Conservation (phyloP, 2,329 filamentous ascomycete species). For the Metarhizium sp. region DNA sequence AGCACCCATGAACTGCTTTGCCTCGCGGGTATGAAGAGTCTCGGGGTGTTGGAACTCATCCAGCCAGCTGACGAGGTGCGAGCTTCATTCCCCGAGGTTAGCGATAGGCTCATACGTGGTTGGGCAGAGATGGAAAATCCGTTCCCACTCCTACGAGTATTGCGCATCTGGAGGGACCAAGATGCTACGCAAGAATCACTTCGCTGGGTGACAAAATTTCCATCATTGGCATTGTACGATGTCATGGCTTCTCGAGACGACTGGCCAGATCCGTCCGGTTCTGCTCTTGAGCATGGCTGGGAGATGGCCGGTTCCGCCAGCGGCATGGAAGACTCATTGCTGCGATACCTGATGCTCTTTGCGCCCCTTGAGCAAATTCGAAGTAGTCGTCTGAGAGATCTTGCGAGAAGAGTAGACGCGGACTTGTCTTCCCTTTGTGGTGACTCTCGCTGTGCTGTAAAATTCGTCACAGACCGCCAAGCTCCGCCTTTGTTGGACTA, state of each 20-base stretch:
- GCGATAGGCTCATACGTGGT: conserved; percentile 34
- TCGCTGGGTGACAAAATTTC: conserved; percentile 31
- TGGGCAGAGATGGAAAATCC: conserved; percentile 32
- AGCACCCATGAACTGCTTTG: conserved; percentile 28
- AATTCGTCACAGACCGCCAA: conserved; percentile 19
- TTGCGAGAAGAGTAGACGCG: conserved; percentile 23
- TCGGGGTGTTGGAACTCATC: conserved; percentile 38
- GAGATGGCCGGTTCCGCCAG: conserved; percentile 15
- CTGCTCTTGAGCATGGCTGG: conserved; percentile 24
- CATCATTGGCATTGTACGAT: conserved; percentile 35
- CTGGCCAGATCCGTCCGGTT: conserved; percentile 21
- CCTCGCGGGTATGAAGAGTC: conserved; percentile 33
- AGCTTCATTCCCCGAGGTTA: conserved; percentile 26
- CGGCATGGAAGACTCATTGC: conserved; percentile 21
- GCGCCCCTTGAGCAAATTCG: conserved; percentile 17
- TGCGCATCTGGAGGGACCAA: conserved; percentile 34
- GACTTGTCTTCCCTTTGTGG: conserved; percentile 24
- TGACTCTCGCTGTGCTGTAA: conserved; percentile 23
- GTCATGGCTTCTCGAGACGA: conserved; percentile 25
- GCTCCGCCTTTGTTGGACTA: conserved; percentile 24
- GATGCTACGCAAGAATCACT: conserved; percentile 31
- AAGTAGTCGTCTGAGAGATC: conserved; percentile 13
- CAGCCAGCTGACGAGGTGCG: conserved; percentile 23
- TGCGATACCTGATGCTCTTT: conserved; percentile 26
- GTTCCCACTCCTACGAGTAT: conserved; percentile 37